A percentile compares a stretch with the other conserved stretches of the same genome.
Conservation (phyloP, 2,329 filamentous ascomycete genomes). For the Elsinoe ampelina region DNA sequence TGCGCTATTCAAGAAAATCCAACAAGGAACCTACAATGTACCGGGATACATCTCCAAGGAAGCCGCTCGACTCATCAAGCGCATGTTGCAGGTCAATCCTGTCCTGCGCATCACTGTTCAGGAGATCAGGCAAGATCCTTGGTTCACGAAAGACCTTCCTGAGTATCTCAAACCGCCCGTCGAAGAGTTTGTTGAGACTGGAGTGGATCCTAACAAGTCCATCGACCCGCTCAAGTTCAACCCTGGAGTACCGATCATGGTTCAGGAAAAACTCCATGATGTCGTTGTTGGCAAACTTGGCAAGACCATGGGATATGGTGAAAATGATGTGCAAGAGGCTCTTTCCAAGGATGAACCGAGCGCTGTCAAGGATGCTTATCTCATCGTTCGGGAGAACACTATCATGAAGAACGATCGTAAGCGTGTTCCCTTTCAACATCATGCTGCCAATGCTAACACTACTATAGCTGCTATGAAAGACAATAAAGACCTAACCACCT, state of each 20-base stretch:
- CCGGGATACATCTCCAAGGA: slow-evolving; percentile 84
- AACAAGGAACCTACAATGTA: slow-evolving; percentile 84
- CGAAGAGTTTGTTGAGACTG: slow-evolving; percentile 87
- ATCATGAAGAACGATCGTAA: slow-evolving; percentile 91
- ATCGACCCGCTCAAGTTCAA: slow-evolving; percentile 77
- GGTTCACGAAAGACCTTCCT: slow-evolving; percentile 83
- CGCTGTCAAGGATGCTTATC: slow-evolving; percentile 96
- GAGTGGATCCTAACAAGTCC: slow-evolving; percentile 85
- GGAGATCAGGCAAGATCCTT: slow-evolving; percentile 85
- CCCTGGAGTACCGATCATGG: slow-evolving; percentile 63
- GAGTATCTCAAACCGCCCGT: slow-evolving; percentile 77
- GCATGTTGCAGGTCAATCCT: slow-evolving; percentile 91
- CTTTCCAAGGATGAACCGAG: slow-evolving; percentile 86
- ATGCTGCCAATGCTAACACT: background rate
- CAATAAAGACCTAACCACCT: slow-evolving; percentile 43
- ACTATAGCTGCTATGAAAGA: slow-evolving; percentile 45
- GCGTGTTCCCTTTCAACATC: slow-evolving; percentile 30
- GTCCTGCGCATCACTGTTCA: slow-evolving; percentile 89
- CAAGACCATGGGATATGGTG: slow-evolving; percentile 95
- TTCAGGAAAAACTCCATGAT: slow-evolving; percentile 84
- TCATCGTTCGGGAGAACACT: slow-evolving; percentile 96
- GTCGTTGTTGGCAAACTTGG: slow-evolving; percentile 92
- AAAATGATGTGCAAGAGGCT: slow-evolving; percentile 89
- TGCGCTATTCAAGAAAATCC: slow-evolving; percentile 94
- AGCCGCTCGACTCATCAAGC: slow-evolving; percentile 72